These are phyloP conservation scores for Talaromyces sp. DNA, from an alignment of 2,329 filamentous ascomycete genomes.

Conservation along the genomic window DNA sequence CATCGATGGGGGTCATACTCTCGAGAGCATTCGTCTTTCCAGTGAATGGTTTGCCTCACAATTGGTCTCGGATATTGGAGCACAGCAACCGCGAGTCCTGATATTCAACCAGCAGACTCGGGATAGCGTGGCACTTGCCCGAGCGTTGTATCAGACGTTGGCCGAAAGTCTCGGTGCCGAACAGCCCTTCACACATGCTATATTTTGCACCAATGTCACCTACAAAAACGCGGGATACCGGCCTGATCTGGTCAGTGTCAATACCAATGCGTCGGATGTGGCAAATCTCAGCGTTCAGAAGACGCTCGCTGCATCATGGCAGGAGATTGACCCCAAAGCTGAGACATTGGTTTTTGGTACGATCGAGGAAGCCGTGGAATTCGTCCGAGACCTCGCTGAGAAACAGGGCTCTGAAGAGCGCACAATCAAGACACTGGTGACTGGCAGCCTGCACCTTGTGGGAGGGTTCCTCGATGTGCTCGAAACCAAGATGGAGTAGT, in stretches of 20 bases:
- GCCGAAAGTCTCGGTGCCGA: slow-evolving; percentile 31
- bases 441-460: slow-evolving; percentile 79
- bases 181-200: slow-evolving; percentile 60
- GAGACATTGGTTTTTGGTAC: slow-evolving; percentile 56
- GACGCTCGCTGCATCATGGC: slow-evolving; percentile 58
- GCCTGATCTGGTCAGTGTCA: slow-evolving; percentile 58
- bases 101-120: slow-evolving; percentile 93
- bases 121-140: slow-evolving; percentile 62
- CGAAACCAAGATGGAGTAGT: slow-evolving; percentile 41
- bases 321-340: slow-evolving; percentile 46
- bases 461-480: slow-evolving; percentile 71
- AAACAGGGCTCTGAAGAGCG: slow-evolving; percentile 28
- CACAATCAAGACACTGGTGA: slow-evolving; percentile 62
- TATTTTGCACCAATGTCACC: slow-evolving; percentile 77
- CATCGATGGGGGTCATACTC: slow-evolving; percentile 82
- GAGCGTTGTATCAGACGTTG: slow-evolving; percentile 56
- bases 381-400: slow-evolving; percentile 44
- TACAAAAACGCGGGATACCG: slow-evolving; percentile 56
- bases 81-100: slow-evolving; percentile 51
- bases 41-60: slow-evolving; percentile 67
- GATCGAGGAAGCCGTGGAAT: slow-evolving; percentile 62
- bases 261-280: slow-evolving; percentile 54
- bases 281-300: slow-evolving; percentile 60
- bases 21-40: slow-evolving; percentile 72
- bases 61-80: slow-evolving; percentile 31